A percentile compares a stretch with the other conserved stretches of the same genome.
Conservation (phyloP, 176 grass and related monocot species). For the Olyra latifolia region DNA sequence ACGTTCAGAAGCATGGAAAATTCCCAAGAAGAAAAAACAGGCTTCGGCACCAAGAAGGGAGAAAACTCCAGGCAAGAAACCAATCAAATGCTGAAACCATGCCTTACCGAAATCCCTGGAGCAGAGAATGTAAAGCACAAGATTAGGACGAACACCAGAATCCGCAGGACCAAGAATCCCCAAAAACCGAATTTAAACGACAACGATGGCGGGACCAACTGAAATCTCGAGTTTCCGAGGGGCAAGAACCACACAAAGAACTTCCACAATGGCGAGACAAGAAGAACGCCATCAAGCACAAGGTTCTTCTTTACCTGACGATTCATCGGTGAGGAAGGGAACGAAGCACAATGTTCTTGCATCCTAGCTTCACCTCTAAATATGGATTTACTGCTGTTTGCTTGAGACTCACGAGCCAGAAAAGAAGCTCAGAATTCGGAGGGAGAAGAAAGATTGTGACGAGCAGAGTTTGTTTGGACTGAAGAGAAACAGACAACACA, state of each 20-base stretch:
- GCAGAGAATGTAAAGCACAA: neutral
- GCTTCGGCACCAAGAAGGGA: neutral
- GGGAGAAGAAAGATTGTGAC: neutral
- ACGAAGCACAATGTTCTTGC: neutral
- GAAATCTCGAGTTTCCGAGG: neutral
- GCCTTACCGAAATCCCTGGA: neutral
- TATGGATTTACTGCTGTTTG: too few relatives aligned
- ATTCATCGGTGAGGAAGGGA: neutral
- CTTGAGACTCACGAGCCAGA: too few relatives aligned
- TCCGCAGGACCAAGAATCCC: neutral
- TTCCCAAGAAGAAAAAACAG: neutral
- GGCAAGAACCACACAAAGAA: conserved; percentile 13
- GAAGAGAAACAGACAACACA: neutral
- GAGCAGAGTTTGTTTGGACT: neutral
- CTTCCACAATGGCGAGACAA: conserved; percentile 15
- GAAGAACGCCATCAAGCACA: neutral
- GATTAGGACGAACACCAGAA: neutral
- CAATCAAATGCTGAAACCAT: neutral
- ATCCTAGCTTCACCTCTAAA: neutral
- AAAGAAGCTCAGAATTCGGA: neutral
- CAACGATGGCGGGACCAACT: neutral
- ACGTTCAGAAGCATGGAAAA: neutral
- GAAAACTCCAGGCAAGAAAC: neutral
- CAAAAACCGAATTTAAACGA: neutral
- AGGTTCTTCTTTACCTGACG: conserved; percentile 12